phyloP scores from a whole-genome alignment of 1,139 yeast genomes.

The Debaryomycetaceae sp. region DNA sequence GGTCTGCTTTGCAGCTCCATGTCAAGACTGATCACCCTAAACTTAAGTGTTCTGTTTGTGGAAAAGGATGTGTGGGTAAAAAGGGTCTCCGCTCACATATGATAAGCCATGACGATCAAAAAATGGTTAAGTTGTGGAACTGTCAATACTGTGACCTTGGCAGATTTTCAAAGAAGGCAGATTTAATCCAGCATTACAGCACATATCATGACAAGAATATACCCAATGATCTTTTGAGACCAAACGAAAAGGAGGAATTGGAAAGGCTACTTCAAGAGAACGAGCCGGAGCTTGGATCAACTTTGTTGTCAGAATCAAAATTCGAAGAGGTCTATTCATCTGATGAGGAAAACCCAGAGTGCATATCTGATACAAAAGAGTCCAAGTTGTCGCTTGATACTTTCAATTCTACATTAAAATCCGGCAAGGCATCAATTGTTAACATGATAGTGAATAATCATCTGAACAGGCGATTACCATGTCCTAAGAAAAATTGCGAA shows the following conservation, averaged over 20 bases:
- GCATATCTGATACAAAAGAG: conserved; percentile 13
- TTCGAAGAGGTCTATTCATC: conserved; percentile 13
- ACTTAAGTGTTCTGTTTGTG: conserved; percentile 63
- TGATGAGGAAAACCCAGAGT: conserved; percentile 6
- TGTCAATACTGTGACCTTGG: conserved; percentile 50
- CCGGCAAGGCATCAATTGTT: conserved; percentile 25
- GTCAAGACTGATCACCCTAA: conserved; percentile 71
- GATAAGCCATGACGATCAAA: conserved; percentile 52
- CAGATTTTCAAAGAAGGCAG: conserved; percentile 32
- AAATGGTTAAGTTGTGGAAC: conserved; percentile 56
- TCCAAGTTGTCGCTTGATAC: conserved; percentile 27
- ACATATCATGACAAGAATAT: conserved; percentile 39
- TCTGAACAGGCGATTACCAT: conserved; percentile 30
- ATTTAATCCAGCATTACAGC: conserved; percentile 42
- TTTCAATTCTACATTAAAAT: conserved; percentile 17
- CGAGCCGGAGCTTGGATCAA: conserved; percentile 1
- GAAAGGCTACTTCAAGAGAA: conserved; percentile 17
- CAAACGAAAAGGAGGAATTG: conserved; percentile 21
- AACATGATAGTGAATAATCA: conserved; percentile 37
- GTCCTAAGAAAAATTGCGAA: conserved; percentile 48
- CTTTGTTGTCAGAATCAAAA: conserved; percentile 3
- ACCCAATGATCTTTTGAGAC: conserved; percentile 31
- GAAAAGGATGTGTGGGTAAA: conserved; percentile 71
- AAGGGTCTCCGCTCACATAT: conserved; percentile 70
- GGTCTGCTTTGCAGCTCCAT: conserved; percentile 77